These are phyloP conservation scores for Tolypocladium capitatum DNA, from an alignment of 2,329 filamentous ascomycete genomes.

Conservation along the genomic window DNA sequence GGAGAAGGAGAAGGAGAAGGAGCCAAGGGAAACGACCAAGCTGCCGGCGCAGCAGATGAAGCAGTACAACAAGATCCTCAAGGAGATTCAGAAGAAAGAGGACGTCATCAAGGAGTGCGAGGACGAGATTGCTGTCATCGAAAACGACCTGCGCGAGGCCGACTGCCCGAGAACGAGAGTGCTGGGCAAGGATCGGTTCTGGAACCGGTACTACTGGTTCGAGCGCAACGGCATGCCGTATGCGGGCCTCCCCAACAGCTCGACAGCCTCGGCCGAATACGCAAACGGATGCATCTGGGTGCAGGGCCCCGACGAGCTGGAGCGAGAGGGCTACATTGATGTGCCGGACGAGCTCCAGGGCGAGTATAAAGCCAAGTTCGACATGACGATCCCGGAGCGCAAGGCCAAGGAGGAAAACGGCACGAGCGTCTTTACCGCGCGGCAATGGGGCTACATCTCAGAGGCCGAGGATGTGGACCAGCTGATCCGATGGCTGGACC, in stretches of 20 bases:
- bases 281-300: conserved; percentile 95
- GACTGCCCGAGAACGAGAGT: conserved; percentile 84
- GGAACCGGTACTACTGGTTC: conserved; percentile 99
- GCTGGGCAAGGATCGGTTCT: conserved; percentile 89
- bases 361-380: conserved; percentile 64
- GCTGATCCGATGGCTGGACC: conserved; percentile 79
- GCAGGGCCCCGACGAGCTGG: conserved; percentile 83
- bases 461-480: conserved; percentile 65
- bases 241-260: conserved; percentile 73
- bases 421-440: conserved; percentile 62
- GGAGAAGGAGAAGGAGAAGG: conserved; percentile 37
- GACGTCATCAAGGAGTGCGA: conserved; percentile 69
- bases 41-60: conserved; percentile 64
- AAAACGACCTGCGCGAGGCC: conserved; percentile 86
- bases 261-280: conserved; percentile 75
- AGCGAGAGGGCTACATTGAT: conserved; percentile 77
- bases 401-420: conserved; percentile 75
- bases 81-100: conserved; percentile 81
- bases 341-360: conserved; percentile 55
- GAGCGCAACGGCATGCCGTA: conserved; percentile 98
- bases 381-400: conserved; percentile 72
- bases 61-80: conserved; percentile 74
- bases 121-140: conserved; percentile 69
- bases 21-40: conserved; percentile 53
- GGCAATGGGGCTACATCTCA: conserved; percentile 86